Conservation (phyloP, 441 rosid genomes). For the Populus hybrid region DNA sequence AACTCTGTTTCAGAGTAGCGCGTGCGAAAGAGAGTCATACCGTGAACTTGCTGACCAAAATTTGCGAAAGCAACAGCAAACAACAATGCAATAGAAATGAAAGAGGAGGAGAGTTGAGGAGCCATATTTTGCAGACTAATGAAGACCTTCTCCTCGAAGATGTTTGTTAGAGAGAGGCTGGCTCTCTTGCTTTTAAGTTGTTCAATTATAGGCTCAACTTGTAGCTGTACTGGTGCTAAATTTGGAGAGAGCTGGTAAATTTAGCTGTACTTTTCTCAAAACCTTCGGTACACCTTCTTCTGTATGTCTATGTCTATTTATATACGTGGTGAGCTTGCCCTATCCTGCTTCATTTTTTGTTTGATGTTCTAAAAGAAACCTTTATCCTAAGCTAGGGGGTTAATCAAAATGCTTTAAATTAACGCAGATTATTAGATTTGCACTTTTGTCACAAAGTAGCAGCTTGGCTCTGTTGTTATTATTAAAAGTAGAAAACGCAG, state of each 20-base stretch:
- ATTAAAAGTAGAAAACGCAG: no score
- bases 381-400: neutral
- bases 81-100: slow-evolving; percentile 18
- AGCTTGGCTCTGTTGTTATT: neutral
- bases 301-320: neutral
- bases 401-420: neutral
- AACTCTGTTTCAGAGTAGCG: neutral
- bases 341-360: neutral
- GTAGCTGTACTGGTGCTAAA: neutral
- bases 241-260: neutral
- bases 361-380: neutral
- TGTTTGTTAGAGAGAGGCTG: neutral
- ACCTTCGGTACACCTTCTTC: slow-evolving; percentile 6
- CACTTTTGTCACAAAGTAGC: neutral
- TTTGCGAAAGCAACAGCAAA: slow-evolving; percentile 22
- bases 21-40: slow-evolving; percentile 8
- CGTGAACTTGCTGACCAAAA: neutral
- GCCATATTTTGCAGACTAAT: slow-evolving; percentile 5
- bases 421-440: neutral
- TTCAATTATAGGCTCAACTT: neutral
- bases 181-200: neutral
- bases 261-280: slow-evolving; percentile 6
- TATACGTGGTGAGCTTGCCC: neutral
- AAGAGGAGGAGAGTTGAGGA: slow-evolving; percentile 7
- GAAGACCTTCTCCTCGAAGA: neutral